Percentiles rank a stretch among this genome's conserved stretches.
Evolutionary conservation across 345 rosid species (phyloP).

Genomic region (Salix arbutifolia): DNA sequence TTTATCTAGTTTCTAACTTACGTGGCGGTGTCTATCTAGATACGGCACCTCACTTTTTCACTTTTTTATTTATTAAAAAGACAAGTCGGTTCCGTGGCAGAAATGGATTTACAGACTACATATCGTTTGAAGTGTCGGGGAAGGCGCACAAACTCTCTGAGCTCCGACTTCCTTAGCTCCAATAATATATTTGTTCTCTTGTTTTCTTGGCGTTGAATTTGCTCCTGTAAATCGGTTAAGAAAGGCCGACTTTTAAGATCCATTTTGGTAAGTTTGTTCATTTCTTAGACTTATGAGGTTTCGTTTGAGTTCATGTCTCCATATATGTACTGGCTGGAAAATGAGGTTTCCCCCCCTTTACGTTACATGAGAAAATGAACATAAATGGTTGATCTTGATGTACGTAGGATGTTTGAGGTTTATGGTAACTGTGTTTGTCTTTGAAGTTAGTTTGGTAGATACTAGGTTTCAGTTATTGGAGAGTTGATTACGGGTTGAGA

Average conservation of each 20-base stretch:
- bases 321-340: background rate
- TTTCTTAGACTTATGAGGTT: background rate
- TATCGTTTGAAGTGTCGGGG: background rate
- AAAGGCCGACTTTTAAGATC: background rate
- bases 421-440: background rate
- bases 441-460: background rate
- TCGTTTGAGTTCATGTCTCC: background rate
- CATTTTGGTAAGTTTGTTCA: background rate
- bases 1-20: background rate
- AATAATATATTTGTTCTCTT: background rate
- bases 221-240: background rate
- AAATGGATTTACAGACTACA: background rate
- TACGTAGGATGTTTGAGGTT: background rate
- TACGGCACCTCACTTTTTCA: background rate
- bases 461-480: background rate
- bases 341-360: background rate
- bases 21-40: background rate
- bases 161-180: background rate
- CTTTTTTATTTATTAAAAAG: background rate
- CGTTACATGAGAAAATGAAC: background rate
- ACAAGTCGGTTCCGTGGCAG: background rate
- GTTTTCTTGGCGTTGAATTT: background rate
- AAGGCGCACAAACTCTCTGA: background rate
- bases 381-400: background rate
- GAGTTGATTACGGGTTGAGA: background rate